Base-by-base conservation (phyloP, 2,329 filamentous ascomycete genomes). In the Teratosphaeria nubilosa region DNA sequence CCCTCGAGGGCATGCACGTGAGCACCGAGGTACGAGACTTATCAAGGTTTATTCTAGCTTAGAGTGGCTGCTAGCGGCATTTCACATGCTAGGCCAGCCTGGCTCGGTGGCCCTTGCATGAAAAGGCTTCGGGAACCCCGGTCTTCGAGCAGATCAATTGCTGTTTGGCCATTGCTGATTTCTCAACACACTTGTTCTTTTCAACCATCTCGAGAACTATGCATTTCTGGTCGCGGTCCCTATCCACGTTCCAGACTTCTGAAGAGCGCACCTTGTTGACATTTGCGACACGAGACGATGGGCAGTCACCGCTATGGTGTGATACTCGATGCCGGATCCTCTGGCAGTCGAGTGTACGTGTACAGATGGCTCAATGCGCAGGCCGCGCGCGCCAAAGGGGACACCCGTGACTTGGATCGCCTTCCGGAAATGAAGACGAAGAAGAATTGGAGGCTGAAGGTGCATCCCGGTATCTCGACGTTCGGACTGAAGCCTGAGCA, bases 251-350 rank as follows among this genome's bases (percentile, higher is more conserved):
- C 9, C 24, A 30, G 22, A 13, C 9, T 24, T n/a, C 14, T 24
- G 25, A 53, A 52, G 7, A 30, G 52, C 25, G 52, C 52, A 54
- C 25, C 7, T n/a, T 37, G 37, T 14, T 16, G 25, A 32, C 51
- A 25, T 22, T 53, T 25, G 48, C 31, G 22, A 11, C 24, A 11
- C 45, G 37, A 11, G 10, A 31, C 27, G 59, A 70, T 70, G 68
- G 67, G 63, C 53, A 69, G 70, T 53, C 64, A 70, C 61, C 63
- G 79, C 77, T 96, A 95, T 80, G 94, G 91, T 72, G 89, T 97
- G 68, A 91, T 99, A 71, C 83, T 99, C 70, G 94, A 99, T 81
- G 94, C 94, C 72, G 94, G 94, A 66, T 97, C 94, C 74, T 97
- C 94, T 25, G 92, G 94, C 72, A 97, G 92, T 68, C 88, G 94